Evolutionary conservation across 306 rosid species (phyloP).

Genomic region (Elaeagnus macrophylla): DNA sequence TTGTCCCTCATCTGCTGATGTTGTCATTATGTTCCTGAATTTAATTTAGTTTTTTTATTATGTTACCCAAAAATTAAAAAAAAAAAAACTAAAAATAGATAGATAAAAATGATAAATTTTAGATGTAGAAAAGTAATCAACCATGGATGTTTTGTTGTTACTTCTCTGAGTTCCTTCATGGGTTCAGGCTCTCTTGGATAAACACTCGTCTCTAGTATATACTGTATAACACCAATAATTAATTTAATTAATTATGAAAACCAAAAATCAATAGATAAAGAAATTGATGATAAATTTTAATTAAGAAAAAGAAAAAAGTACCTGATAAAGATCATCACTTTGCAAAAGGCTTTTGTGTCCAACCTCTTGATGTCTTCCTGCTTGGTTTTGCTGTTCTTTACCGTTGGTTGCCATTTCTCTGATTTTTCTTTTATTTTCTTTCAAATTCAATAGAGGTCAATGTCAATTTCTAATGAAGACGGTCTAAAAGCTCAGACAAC

Average conservation of each 20-base stretch:
- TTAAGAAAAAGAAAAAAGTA: not conserved
- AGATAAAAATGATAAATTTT: too few relatives aligned
- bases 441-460: too few relatives aligned
- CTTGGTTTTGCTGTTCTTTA: slow-evolving; percentile 42
- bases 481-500: too few relatives aligned
- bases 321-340: slow-evolving; percentile 93
- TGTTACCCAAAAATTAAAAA: not conserved
- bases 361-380: slow-evolving; percentile 81
- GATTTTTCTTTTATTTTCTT: not conserved
- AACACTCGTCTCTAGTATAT: slow-evolving; percentile 34
- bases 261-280: too few relatives aligned
- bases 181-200: slow-evolving; percentile 46
- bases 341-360: slow-evolving; percentile 96
- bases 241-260: too few relatives aligned
- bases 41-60: not conserved
- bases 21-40: slow-evolving; percentile 37
- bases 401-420: slow-evolving; percentile 54
- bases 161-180: slow-evolving; percentile 42
- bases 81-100: not conserved
- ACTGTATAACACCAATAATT: slow-evolving; percentile 21
- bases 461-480: too few relatives aligned
- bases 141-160: slow-evolving; percentile 9
- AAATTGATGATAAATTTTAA: too few relatives aligned
- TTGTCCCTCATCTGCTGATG: slow-evolving; percentile 43
- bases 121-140: slow-evolving; percentile 13